Percentiles rank a stretch among this genome's conserved stretches.
These are phyloP conservation scores for Spinacia oleracea DNA, from an alignment of 179 eudicot species.

Conservation along the genomic window DNA sequence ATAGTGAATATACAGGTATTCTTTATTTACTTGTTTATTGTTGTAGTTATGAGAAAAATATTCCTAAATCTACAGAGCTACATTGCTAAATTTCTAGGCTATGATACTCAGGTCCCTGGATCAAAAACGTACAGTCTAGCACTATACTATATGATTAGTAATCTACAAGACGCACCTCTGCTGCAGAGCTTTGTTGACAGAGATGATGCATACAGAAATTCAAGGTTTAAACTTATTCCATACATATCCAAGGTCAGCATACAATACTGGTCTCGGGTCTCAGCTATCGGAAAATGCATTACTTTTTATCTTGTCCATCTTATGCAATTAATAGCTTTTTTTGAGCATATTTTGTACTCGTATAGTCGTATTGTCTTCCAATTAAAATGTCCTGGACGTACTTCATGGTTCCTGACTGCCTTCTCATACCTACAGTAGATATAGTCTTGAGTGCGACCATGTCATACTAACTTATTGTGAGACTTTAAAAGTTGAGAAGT, in stretches of 20 bases:
- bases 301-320: neutral
- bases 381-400: neutral
- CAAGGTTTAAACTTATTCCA: constrained; percentile 74
- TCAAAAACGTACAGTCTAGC: constrained; percentile 57
- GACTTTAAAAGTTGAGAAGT: neutral
- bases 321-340: neutral
- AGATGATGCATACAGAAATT: constrained; percentile 68
- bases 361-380: neutral
- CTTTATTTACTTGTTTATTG: neutral
- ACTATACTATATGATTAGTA: constrained; percentile 53
- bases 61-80: neutral
- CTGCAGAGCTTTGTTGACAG: constrained; percentile 56
- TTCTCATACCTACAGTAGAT: neutral
- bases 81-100: constrained; percentile 8
- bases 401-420: neutral
- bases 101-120: constrained; percentile 59
- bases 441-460: neutral
- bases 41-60: constrained; percentile 1
- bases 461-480: neutral
- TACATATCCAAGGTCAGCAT: constrained; percentile 58
- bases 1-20: constrained; percentile 68
- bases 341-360: neutral
- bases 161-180: constrained; percentile 49
- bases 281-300: neutral
- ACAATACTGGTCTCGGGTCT: neutral